Conservation (phyloP, 345 rosid genomes). For the Populus simonii region DNA sequence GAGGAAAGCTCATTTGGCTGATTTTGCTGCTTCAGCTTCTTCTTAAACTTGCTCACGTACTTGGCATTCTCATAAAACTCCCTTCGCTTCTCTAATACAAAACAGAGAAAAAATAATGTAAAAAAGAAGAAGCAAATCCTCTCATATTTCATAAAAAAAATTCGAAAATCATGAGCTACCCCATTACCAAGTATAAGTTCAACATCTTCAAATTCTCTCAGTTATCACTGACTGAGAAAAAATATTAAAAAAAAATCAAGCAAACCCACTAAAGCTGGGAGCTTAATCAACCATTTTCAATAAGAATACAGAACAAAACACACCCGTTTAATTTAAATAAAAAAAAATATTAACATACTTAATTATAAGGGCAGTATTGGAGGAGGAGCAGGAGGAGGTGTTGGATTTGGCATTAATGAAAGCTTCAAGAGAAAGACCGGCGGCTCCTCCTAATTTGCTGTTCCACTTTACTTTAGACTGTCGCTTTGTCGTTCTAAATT, state of each 20-base stretch:
- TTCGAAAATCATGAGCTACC: not conserved
- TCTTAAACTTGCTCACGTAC: conserved; percentile 63
- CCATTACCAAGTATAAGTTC: not conserved
- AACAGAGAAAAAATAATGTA: conserved; percentile 11
- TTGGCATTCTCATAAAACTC: conserved; percentile 87
- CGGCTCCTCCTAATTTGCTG: conserved; percentile 47
- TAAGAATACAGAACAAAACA: not conserved
- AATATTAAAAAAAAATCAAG: not conserved
- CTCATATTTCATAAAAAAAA: not conserved
- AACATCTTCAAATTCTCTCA: not conserved
- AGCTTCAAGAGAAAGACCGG: conserved; percentile 78
- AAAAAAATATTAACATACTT: not conserved
- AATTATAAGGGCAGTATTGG: conserved; percentile 62
- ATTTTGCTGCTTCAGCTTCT: conserved; percentile 42
- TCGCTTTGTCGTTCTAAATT: not conserved
- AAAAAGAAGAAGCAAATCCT: not conserved
- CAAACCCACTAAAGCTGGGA: not conserved
- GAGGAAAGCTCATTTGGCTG: conserved; percentile 27
- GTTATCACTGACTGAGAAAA: not conserved
- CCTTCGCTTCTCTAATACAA: conserved; percentile 53
- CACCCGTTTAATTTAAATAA: not conserved
- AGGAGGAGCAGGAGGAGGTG: conserved; percentile 35
- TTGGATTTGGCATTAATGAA: conserved; percentile 66
- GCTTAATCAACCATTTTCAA: not conserved
- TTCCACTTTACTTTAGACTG: not conserved